Percentiles rank a stretch among this genome's conserved stretches.
Conservation (phyloP, 129 eudicot species). For the Glebionis coronaria region DNA sequence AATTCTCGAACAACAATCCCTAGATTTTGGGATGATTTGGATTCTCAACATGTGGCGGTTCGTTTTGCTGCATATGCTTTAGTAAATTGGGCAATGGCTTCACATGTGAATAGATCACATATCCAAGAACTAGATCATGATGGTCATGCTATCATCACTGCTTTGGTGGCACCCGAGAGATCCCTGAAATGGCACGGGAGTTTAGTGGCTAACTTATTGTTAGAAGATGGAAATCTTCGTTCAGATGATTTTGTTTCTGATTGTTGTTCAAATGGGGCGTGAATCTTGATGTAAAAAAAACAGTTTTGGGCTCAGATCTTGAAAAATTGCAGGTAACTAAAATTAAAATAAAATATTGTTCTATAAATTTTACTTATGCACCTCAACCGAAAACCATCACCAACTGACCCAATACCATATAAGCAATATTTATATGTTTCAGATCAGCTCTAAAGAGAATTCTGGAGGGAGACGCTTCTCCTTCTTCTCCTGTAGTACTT, state of each 20-base stretch:
- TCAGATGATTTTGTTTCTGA: conserved; percentile 71
- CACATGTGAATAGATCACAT: conserved; percentile 75
- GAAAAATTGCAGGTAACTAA: too few species aligned
- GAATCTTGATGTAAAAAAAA: too few species aligned
- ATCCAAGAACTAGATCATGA: conserved; percentile 87
- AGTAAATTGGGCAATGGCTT: conserved; percentile 97
- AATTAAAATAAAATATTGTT: too few species aligned
- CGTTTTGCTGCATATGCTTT: conserved; percentile 99
- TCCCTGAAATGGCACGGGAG: conserved; percentile 99
- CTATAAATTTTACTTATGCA: too few species aligned
- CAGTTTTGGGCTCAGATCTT: too few species aligned
- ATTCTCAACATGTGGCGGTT: conserved; percentile 93
- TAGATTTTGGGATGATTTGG: conserved; percentile 98
- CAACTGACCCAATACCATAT: too few species aligned
- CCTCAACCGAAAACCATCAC: too few species aligned
- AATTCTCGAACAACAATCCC: conserved; percentile 57
- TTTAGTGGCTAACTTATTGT: conserved; percentile 75
- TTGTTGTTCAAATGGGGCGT: conserved; percentile 81
- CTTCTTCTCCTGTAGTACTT: too few species aligned
- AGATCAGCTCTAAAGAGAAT: too few species aligned
- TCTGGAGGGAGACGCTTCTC: too few species aligned
- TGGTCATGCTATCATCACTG: conserved; percentile 83
- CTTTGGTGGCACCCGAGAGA: conserved; percentile 91
- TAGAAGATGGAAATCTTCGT: conserved; percentile 75
- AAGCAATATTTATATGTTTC: too few species aligned